A percentile compares a stretch with the other conserved stretches of the same genome.
Conservation (phyloP, 2,329 filamentous ascomycete species). For the Penicillium fuscoglaucum region DNA sequence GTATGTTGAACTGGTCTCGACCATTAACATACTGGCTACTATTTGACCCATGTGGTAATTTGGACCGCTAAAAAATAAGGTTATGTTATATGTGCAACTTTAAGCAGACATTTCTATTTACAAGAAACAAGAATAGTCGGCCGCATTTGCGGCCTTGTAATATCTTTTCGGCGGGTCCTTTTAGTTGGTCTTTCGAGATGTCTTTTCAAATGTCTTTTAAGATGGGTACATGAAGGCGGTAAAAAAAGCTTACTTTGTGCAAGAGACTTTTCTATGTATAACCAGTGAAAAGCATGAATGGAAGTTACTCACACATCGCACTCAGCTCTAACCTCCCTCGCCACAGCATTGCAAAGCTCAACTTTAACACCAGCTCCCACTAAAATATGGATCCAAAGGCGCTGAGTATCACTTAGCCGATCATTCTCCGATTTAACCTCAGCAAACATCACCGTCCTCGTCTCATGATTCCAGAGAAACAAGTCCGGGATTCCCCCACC, state of each 20-base stretch:
- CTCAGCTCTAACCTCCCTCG: slow-evolving; percentile 52
- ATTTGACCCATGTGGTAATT: neutral
- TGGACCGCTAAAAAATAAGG: neutral
- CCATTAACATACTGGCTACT: neutral
- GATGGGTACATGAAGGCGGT: too few relatives aligned
- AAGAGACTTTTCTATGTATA: too few relatives aligned
- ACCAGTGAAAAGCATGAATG: too few relatives aligned
- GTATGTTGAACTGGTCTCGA: neutral
- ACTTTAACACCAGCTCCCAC: slow-evolving; percentile 81
- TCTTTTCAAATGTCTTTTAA: too few relatives aligned
- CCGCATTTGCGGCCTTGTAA: too few relatives aligned
- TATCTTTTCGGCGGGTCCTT: too few relatives aligned
- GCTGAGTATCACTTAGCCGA: slow-evolving; percentile 89
- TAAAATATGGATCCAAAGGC: slow-evolving; percentile 95
- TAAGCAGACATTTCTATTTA: neutral
- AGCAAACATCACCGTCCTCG: slow-evolving; percentile 69
- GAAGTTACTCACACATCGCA: neutral
- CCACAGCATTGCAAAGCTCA: slow-evolving; percentile 71
- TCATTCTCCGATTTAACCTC: slow-evolving; percentile 87
- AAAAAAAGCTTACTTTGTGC: too few relatives aligned
- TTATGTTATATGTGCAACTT: neutral
- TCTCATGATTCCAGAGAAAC: slow-evolving; percentile 73
- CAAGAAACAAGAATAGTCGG: too few relatives aligned
- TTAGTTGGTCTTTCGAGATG: too few relatives aligned
- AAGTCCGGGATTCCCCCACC: slow-evolving; percentile 90